Evolutionary conservation across 2,329 filamentous ascomycete genomes (phyloP), one percentile per base, ranked within the genome.

Genomic region (Trichothecium roseum): DNA sequence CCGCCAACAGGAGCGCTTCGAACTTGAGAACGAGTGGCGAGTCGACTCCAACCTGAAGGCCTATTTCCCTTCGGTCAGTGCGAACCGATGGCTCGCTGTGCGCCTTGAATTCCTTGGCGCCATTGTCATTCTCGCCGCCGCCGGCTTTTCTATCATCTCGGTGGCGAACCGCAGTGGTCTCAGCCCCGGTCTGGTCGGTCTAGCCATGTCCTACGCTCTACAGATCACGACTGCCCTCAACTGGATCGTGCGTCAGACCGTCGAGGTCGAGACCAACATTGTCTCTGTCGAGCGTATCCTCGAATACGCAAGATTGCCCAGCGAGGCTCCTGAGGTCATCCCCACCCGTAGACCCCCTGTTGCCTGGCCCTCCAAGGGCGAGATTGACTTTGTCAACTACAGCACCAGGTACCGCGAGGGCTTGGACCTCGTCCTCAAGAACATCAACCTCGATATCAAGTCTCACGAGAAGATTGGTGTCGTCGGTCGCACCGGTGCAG

Each of bases 211-310:
- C 32, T 95, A 96, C 61, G 91, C 88, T 28, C 72, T 98, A 43
- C 86, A 95, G 63, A 96, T 98, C 53, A 98, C 91, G 2, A 84
- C 89, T 46, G 94, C 88, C 26, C 73, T 98, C 51, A 98, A 96
- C 66, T 98, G 91, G 91, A 95, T 98, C 52, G 91, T 98, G 35
- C 79, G 93, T 40, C 91, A 98, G 62, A 95, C 88, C 0, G 91
- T 98, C 24, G 93, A 98, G 60, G 91, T 98, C n/a, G 93, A 98
- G 68, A 96, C 89, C n/a, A 98, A 98, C 60, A 98, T 98, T 52
- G 89, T 98, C 31, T 94, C 89, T 8, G 91, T 98, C 27, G 91
- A 98, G 69, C 83, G 91, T 52, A 88, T 98, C 32, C 78, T 98
- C 34, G 93, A 98, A 60, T 98, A 98, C 62, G 85, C 89, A 39